phyloP scores from a whole-genome alignment of 179 eudicot species.

The Gypsophila paniculata region DNA sequence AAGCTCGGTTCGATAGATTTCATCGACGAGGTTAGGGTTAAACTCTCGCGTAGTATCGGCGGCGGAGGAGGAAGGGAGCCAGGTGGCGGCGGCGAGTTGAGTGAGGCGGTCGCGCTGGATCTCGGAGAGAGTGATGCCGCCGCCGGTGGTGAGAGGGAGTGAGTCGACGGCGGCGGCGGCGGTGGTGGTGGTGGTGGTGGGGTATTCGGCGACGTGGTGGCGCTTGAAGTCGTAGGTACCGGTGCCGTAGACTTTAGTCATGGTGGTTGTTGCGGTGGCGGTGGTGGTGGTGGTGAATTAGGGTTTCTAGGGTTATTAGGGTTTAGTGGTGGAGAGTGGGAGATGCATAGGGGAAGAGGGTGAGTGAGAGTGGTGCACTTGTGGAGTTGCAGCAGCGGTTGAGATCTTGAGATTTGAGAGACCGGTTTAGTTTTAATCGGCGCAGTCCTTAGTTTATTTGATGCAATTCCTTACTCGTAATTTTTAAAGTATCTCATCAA shows the following conservation, averaged over 20 bases:
- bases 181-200: slow-evolving; percentile 74
- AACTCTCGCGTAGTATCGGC: slow-evolving; percentile 22
- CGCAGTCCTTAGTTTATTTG: no score
- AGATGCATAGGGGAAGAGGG: no score
- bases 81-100: slow-evolving; percentile 58
- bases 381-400: no score
- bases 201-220: slow-evolving; percentile 93
- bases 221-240: slow-evolving; percentile 85
- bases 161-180: slow-evolving; percentile 25
- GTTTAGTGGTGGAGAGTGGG: neutral
- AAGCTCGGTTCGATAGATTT: slow-evolving; percentile 74
- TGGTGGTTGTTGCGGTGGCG: slow-evolving; percentile 19
- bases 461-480: no score
- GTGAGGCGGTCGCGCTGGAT: slow-evolving; percentile 81
- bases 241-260: slow-evolving; percentile 81
- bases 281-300: neutral
- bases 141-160: slow-evolving; percentile 32
- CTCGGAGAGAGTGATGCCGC: slow-evolving; percentile 66
- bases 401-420: no score
- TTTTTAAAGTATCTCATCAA: no score
- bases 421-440: no score
- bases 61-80: slow-evolving; percentile 28
- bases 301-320: slow-evolving; percentile 14
- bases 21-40: slow-evolving; percentile 58
- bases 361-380: no score